Conservation (phyloP, 176 grass and related monocot genomes). For the Melocanna baccifera region DNA sequence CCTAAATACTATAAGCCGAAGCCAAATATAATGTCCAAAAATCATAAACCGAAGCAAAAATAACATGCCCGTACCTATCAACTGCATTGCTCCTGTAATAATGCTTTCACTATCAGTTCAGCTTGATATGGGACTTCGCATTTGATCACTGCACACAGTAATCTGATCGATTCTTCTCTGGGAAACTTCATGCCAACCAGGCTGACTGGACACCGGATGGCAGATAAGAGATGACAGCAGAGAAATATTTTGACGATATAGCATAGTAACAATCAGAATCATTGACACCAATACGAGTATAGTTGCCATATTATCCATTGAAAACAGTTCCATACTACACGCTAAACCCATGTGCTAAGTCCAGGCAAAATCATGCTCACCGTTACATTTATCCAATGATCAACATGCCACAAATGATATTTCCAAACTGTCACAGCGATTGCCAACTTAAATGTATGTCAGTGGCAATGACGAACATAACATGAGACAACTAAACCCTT, state of each 20-base stretch:
- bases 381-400: background rate
- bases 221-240: background rate
- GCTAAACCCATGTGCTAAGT: background rate
- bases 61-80: background rate
- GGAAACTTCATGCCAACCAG: background rate
- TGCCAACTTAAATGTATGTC: background rate
- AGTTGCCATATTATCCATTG: background rate
- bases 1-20: too few species aligned
- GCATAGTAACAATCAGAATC: background rate
- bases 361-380: background rate
- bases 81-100: background rate
- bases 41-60: too few species aligned
- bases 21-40: too few species aligned
- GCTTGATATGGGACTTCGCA: background rate
- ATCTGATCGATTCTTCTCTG: background rate
- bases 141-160: background rate
- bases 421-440: background rate
- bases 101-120: background rate
- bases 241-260: background rate
- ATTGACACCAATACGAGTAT: background rate
- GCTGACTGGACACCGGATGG: background rate
- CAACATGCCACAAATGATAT: background rate
- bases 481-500: background rate
- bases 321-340: background rate
- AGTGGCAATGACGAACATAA: background rate